Base-by-base conservation (phyloP, 2,329 filamentous ascomycete genomes). In the Zasmidium angulare region DNA sequence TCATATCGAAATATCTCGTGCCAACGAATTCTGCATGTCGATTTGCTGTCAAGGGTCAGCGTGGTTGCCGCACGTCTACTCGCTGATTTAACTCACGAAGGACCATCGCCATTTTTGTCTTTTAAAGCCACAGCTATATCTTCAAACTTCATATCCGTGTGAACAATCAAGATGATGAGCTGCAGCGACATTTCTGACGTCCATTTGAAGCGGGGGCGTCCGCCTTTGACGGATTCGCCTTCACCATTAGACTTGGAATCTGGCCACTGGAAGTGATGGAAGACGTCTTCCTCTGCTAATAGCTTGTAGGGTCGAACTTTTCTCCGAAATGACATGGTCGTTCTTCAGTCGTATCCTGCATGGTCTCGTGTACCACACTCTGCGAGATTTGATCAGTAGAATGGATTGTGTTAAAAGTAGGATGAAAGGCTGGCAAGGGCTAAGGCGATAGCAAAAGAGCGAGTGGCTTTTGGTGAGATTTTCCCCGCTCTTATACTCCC, bases 131-230 rank as follows among this genome's bases (percentile, higher is more conserved):
- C 52, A 20, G 53, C 29, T 11, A 59, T 55, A 43, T 59, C 57
- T 40, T 59, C 57, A 40, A 59, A 59, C 14, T 46, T 50, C n/a
- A 59, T 24, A 21, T 59, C 57, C 46, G 57, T 55, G 36, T 59
- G 57, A 12, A 59, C 50, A 48, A 59, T 59, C 17, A 55, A 48
- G 36, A 52, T 55, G 57, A 59, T 59, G 22, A 59, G 52, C 36
- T 59, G 26, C 23, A 47, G 31, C 17, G 57, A 55, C 22, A 26
- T 46, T 23, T 55, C 21, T 10, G 52, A 26, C 20, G 57, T 59
- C 57, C 57, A 59, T 14, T 55, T 48, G 48, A 55, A 55, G 20
- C 46, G 57, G 19, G 50, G 55, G 7, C 57, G 29, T 21, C 57
- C 57, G n/a, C 52, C 50, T 29, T 46, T 53, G 9, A 19, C 20